These are phyloP conservation scores for Dalbergia oliveri DNA, from an alignment of 306 rosid species.

Conservation along the genomic window DNA sequence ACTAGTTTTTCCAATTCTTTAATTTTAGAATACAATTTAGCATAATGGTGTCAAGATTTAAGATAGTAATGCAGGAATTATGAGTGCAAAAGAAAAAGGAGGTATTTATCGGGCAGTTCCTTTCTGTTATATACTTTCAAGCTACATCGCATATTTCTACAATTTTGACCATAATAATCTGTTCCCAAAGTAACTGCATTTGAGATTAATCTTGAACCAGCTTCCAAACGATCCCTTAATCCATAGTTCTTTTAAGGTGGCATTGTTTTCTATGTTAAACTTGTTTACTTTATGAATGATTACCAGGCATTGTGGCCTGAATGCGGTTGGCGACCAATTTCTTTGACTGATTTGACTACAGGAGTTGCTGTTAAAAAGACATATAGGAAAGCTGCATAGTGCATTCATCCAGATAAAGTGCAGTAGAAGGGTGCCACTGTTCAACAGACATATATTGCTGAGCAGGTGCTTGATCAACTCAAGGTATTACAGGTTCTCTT, in stretches of 20 bases:
- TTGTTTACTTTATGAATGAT: constrained; percentile 47
- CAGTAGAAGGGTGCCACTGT: constrained; percentile 98
- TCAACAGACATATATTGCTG: constrained; percentile 92
- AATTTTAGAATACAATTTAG: too few species aligned
- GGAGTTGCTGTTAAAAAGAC: constrained; percentile 79
- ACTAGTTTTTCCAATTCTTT: too few species aligned
- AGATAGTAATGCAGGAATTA: too few species aligned
- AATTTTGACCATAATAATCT: too few species aligned
- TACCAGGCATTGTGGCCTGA: constrained; percentile 96
- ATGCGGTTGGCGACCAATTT: constrained; percentile 95
- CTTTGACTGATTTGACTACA: constrained; percentile 88
- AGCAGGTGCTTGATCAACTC: constrained; percentile 93
- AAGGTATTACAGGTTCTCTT: constrained; percentile 65
- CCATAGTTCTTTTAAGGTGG: background rate
- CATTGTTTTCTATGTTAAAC: constrained; percentile 35
- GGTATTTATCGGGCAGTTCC: too few species aligned
- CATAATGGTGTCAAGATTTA: too few species aligned
- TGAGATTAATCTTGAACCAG: constrained; percentile 21
- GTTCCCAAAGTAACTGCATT: too few species aligned
- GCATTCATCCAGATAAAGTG: constrained; percentile 98
- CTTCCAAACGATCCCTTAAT: background rate
- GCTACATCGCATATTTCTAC: too few species aligned
- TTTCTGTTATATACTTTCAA: too few species aligned
- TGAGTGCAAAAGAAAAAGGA: too few species aligned
- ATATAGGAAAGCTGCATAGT: constrained; percentile 91